Conservation (phyloP, 192 early-diverging fungal genomes). For the Geranomyces michiganensis region DNA sequence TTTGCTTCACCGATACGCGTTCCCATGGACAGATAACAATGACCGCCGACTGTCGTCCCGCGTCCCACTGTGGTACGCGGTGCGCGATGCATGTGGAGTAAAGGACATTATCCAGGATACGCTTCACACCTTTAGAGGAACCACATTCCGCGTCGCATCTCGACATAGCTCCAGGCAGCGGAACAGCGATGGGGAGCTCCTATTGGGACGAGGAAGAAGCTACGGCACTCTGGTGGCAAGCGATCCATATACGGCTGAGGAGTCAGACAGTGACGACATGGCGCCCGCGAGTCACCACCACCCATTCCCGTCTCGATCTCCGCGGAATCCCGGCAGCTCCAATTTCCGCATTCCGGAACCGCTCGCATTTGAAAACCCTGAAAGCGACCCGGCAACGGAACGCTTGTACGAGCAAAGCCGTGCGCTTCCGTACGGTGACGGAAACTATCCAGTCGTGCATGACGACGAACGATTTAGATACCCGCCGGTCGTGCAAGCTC, state of each 20-base stretch:
- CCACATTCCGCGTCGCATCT: conserved; percentile 54
- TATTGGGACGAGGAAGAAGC: background rate
- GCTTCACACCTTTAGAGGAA: conserved; percentile 74
- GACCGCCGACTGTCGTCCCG: conserved; percentile 67
- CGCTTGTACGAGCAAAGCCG: conserved; percentile 22
- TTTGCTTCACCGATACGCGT: conserved; percentile 73
- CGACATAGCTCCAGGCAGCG: background rate
- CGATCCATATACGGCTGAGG: background rate
- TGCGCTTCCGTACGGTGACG: conserved; percentile 41
- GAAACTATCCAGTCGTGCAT: conserved; percentile 44
- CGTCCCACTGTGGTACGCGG: conserved; percentile 74
- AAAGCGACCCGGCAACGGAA: conserved; percentile 33
- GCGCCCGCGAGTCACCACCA: background rate
- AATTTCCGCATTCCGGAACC: background rate
- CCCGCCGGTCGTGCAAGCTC: conserved; percentile 30
- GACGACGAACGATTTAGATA: conserved; percentile 37
- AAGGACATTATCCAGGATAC: conserved; percentile 85
- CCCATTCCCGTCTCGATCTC: background rate
- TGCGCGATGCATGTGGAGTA: conserved; percentile 79
- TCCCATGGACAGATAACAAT: conserved; percentile 82
- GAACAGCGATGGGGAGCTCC: background rate
- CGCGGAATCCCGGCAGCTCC: background rate
- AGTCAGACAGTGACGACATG: background rate
- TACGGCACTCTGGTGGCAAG: background rate
- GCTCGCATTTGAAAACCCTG: conserved; percentile 15